phyloP scores from a whole-genome alignment of 352 stramenopile species.

The Globisporangium nagaii region DNA sequence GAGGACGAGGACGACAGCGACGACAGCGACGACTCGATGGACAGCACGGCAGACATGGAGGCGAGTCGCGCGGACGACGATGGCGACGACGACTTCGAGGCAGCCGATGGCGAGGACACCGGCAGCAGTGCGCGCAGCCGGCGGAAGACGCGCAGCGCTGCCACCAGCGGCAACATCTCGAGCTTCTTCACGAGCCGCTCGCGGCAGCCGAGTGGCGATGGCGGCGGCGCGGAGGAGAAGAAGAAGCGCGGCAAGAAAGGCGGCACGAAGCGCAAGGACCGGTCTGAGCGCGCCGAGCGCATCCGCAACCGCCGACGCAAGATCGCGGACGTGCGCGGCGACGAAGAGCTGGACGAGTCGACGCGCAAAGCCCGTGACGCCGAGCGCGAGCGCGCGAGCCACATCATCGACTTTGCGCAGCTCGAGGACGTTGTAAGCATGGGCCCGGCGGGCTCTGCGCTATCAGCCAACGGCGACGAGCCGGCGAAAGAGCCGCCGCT shows the following conservation, averaged over 20 bases:
- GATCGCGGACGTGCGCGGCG: constrained; percentile 58
- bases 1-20: constrained; percentile 16
- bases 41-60: constrained; percentile 11
- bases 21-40: constrained; percentile 16
- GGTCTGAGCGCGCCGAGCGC: constrained; percentile 16
- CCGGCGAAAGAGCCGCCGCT: constrained; percentile 25
- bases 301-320: constrained; percentile 45
- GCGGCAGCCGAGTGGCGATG: neutral
- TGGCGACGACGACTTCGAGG: constrained; percentile 5
- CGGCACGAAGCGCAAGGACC: constrained; percentile 19
- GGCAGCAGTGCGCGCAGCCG: neutral
- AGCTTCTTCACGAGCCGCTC: constrained; percentile 3
- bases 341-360: constrained; percentile 61
- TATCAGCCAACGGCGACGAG: constrained; percentile 9
- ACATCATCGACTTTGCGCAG: constrained; percentile 25
- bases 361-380: constrained; percentile 55
- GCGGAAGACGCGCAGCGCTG: neutral
- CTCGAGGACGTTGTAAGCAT: constrained; percentile 29
- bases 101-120: neutral
- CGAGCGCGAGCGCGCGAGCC: constrained; percentile 45
- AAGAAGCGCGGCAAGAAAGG: constrained; percentile 14
- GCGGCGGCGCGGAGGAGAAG: constrained; percentile 6
- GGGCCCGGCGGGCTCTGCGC: neutral
- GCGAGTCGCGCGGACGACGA: constrained; percentile 13
- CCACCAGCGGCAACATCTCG: neutral